Base-by-base conservation (phyloP, 495 filamentous ascomycete species). In the Penicillium fimorum region DNA sequence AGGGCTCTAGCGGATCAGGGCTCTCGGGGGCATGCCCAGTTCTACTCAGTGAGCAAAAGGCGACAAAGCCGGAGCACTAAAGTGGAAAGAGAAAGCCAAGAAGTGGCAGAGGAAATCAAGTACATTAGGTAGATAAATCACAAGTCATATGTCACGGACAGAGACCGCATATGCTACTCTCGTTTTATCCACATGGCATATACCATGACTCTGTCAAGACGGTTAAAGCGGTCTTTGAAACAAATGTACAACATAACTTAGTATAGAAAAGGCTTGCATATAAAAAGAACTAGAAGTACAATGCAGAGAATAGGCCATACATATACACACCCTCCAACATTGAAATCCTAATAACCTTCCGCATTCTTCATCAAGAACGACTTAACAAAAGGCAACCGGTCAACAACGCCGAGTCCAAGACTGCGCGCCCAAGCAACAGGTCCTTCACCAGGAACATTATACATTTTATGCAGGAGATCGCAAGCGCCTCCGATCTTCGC, bases 381-480 rank as follows among this genome's bases (percentile, higher is more conserved):
- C 80, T 99, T 99, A 45, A 96, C 67, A 35, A 84, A 82, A 0
- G 84, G 82, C 67, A 96, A 64, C n/a, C 78, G 73, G 76, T 97
- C 86, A 54, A 97, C 85, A 18, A 85, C 81, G 47, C 79, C 81
- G 55, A 99, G 66, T 0, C 95, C 95, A 47, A 90, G 65, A 60
- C 86, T 89, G 49, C 95, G 82, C 53, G 89, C 73, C 50, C 84
- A 86, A 13, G 94, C 88, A 40, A 97, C 71, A 10, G 92, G 92
- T 1, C 87, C 86, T 51, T 79, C 84, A 9, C 82, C 84, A 8
- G 74, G 67, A 3, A 88, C 83, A 35, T 84, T 85, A 66, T 96
- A 99, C 43, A 99, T 72, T 79, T 94, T 96, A 67, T 97, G 90
- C 63, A 99, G 72, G 72, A 96, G 88, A 76, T 99, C 95, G 37